phyloP scores from a whole-genome alignment of 2,329 filamentous ascomycete genomes.

The Aureobasidium lini region DNA sequence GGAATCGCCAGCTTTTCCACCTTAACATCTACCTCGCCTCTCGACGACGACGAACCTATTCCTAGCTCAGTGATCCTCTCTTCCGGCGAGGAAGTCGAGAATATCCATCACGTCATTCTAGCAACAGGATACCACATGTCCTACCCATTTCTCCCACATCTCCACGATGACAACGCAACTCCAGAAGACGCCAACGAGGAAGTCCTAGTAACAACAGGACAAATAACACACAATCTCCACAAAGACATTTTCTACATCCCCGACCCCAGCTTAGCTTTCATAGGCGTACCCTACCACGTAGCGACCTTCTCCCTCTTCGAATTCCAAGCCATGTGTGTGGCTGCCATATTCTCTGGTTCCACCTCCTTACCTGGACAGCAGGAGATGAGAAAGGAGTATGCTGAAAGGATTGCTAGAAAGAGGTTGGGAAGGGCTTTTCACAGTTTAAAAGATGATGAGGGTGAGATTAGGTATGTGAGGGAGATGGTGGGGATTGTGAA shows the following conservation, averaged over 20 bases:
- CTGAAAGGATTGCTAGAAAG: slow-evolving; percentile 28
- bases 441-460: slow-evolving; percentile 31
- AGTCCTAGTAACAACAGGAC: slow-evolving; percentile 57
- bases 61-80: slow-evolving; percentile 46
- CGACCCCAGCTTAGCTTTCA: slow-evolving; percentile 55
- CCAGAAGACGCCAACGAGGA: slow-evolving; percentile 44
- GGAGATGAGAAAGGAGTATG: slow-evolving; percentile 38
- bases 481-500: slow-evolving; percentile 35
- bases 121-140: slow-evolving; percentile 64
- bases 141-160: slow-evolving; percentile 54
- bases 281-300: slow-evolving; percentile 56
- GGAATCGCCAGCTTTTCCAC: slow-evolving; percentile 42
- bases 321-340: slow-evolving; percentile 57
- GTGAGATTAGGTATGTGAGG: slow-evolving; percentile 34
- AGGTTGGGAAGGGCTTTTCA: slow-evolving; percentile 39
- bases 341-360: slow-evolving; percentile 49
- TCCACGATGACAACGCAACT: slow-evolving; percentile 39
- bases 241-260: slow-evolving; percentile 65
- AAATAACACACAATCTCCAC: slow-evolving; percentile 58
- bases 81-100: slow-evolving; percentile 45
- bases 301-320: slow-evolving; percentile 65
- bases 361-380: slow-evolving; percentile 40
- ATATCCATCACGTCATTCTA: slow-evolving; percentile 56
- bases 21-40: not conserved
- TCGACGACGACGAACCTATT: slow-evolving; percentile 17